phyloP scores from a whole-genome alignment of 1,284 basidiomycete genomes.

The Cutaneotrichosporon cutaneum region DNA sequence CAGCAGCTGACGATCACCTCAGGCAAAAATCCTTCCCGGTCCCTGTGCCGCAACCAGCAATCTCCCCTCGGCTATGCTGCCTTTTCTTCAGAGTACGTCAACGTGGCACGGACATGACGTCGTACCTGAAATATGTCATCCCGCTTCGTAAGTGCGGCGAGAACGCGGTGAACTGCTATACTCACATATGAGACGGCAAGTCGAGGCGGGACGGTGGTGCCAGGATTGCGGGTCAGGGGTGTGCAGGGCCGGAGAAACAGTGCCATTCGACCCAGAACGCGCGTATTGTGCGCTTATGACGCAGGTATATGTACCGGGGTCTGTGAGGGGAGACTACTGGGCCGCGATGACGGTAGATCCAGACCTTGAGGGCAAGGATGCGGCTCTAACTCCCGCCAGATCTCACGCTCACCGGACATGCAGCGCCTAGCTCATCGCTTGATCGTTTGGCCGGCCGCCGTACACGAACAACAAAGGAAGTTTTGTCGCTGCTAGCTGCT shows the following conservation, averaged over 20 bases:
- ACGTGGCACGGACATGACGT: background rate
- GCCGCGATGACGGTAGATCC: no score
- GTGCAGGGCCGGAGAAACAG: background rate
- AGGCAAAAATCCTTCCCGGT: background rate
- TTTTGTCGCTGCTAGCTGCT: no score
- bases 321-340: no score
- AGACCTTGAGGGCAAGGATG: no score
- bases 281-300: background rate
- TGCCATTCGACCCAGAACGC: background rate
- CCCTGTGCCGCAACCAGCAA: background rate
- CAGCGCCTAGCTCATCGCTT: no score
- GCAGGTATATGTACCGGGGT: no score
- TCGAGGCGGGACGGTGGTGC: background rate
- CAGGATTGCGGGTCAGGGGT: background rate
- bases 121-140: background rate
- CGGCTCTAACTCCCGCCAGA: no score
- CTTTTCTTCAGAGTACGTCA: background rate
- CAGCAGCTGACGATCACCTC: background rate
- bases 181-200: background rate
- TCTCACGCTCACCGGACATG: no score
- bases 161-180: no score
- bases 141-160: background rate
- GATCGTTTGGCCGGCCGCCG: no score
- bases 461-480: no score
- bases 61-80: no score